Conservation (phyloP, 345 rosid genomes). For the Dipteronia sinensis region DNA sequence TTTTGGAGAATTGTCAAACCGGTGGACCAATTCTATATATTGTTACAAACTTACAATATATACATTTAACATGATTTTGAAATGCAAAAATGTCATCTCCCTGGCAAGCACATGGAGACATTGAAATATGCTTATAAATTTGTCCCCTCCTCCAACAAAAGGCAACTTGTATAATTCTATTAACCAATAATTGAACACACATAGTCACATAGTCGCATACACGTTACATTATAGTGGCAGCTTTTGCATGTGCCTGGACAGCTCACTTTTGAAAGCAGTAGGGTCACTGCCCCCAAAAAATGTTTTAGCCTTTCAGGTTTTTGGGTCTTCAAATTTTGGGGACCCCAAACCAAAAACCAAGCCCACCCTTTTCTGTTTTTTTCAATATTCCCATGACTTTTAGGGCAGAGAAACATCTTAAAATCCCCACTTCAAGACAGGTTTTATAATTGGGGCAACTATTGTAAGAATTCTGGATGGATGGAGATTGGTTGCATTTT, state of each 20-base stretch:
- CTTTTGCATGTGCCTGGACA: conserved; percentile 38
- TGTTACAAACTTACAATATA: no score
- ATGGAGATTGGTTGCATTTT: neutral
- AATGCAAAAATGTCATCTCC: no score
- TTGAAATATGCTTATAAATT: neutral
- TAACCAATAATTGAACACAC: conserved; percentile 30
- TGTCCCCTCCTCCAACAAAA: conserved; percentile 11
- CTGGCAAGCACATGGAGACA: conserved; percentile 13
- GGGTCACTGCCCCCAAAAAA: conserved; percentile 31
- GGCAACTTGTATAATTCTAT: conserved; percentile 4
- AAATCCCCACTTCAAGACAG: conserved; percentile 6
- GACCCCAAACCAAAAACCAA: conserved; percentile 6
- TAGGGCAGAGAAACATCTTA: neutral
- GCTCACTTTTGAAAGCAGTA: conserved; percentile 32
- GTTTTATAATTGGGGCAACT: conserved; percentile 10
- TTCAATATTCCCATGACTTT: conserved; percentile 21
- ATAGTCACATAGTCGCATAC: neutral
- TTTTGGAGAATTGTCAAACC: no score
- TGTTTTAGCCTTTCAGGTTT: conserved; percentile 15
- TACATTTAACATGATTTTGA: no score
- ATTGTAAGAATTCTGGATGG: conserved; percentile 2
- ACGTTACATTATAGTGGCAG: neutral
- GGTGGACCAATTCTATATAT: no score
- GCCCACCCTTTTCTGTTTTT: conserved; percentile 5
- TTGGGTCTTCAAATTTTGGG: neutral